Base-by-base conservation (phyloP, 345 rosid genomes). In the Pugionium dolabratum region DNA sequence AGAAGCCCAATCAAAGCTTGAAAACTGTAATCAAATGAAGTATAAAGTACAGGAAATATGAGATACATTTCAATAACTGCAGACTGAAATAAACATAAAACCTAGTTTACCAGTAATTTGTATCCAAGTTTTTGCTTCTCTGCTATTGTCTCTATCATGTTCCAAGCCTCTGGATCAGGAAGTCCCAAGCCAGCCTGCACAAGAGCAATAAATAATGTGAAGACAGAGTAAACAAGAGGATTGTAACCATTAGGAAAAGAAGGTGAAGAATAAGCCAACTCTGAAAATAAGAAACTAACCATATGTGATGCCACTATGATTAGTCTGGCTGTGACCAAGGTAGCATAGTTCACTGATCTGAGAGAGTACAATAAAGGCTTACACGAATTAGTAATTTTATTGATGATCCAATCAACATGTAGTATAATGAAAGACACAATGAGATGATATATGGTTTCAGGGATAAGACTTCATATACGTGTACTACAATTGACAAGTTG, bases 141-240 rank as follows among this genome's bases (percentile, higher is more conserved):
- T 54, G 99, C 95, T 71, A 94, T 83, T 59, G 88, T 85, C 79
- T 94, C 99, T 41, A 94, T 80, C 86, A 88, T 83, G 81, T 83
- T 79, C 97, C 96, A 94, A 64, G 93, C 86, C 75, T 94, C 97
- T 64, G 80, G 78, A 80, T 94, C 99, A 64, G 85, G 73, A 76
- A 94, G 90, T 79, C 99, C 99, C 79, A 94, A 75, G 44, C 96
- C 97, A 81, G 91, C 96, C 97, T 69, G 6, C 66, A 35, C 28
- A 63, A 56, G 51, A 56, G 51, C 55, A 37, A 46, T 33, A 54
- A 28, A 50, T 29, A 50, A 46, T 30, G 42, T 59, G 39, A 57
- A 7, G 42, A 57, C 28, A 64, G 6, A 59, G 56, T 66, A 51
- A 49, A 9, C 25, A 58, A 58, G 39, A n/a, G 37, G 56, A 51